These are phyloP conservation scores for Clonostachys byssicola DNA, from an alignment of 2,329 filamentous ascomycete species.

Conservation along the genomic window DNA sequence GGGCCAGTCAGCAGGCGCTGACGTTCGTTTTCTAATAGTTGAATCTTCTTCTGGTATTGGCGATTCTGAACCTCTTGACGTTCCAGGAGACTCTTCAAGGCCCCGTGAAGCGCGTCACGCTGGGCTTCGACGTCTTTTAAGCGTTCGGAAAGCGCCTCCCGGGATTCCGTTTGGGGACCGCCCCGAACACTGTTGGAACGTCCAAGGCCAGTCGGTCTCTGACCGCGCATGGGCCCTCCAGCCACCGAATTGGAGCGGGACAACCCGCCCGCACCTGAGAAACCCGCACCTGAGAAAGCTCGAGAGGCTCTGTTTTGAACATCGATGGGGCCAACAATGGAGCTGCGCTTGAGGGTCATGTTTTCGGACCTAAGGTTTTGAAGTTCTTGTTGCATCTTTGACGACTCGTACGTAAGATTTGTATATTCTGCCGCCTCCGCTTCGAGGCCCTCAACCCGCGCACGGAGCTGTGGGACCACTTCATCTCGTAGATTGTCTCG, in stretches of 20 bases:
- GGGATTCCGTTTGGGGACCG: conserved; percentile 42
- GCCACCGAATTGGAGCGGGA: conserved; percentile 66
- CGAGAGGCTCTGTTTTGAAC: conserved; percentile 3
- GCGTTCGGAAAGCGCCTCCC: conserved; percentile 70
- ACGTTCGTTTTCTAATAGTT: conserved; percentile 71
- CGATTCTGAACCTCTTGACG: conserved; percentile 81
- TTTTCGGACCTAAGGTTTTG: conserved; percentile 67
- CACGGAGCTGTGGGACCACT: conserved; percentile 73
- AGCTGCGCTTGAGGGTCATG: conserved; percentile 43
- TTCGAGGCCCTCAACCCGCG: conserved; percentile 75
- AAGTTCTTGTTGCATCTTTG: conserved; percentile 84
- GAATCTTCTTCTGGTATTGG: conserved; percentile 78
- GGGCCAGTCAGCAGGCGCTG: conserved; percentile 66
- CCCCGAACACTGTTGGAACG: conserved; percentile 57
- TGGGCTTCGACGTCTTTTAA: conserved; percentile 93
- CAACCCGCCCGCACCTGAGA: conserved; percentile 50
- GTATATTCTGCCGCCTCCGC: conserved; percentile 68
- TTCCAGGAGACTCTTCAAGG: conserved; percentile 79
- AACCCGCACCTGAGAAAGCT: conserved; percentile 14
- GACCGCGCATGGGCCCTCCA: conserved; percentile 39
- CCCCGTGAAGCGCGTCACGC: conserved; percentile 84
- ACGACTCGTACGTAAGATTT: conserved; percentile 72
- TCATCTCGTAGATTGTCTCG: conserved; percentile 89
- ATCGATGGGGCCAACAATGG: conserved; percentile 9
- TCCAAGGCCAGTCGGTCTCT: conserved; percentile 38